A percentile compares a stretch with the other conserved stretches of the same genome.
Evolutionary conservation across 192 early-diverging fungal genomes (phyloP).

Genomic region (Linnemannia exigua): DNA sequence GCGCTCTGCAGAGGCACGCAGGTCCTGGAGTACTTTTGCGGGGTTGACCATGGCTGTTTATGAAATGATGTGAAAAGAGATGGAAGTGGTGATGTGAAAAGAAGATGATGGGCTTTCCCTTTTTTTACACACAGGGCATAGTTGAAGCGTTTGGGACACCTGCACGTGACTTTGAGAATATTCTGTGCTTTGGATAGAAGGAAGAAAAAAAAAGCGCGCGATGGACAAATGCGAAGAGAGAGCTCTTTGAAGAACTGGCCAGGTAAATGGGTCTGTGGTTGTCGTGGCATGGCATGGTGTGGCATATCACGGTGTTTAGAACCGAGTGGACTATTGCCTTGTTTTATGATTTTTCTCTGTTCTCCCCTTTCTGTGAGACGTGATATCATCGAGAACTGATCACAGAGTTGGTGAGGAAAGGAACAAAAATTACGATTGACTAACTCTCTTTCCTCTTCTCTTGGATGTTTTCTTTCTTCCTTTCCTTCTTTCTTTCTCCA

Average conservation of each 20-base stretch:
- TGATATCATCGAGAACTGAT: not conserved
- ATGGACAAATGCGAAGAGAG: not conserved
- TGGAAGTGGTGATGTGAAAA: not conserved
- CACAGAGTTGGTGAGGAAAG: not conserved
- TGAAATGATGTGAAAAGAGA: slow-evolving; percentile 6
- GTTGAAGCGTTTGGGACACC: too few relatives aligned
- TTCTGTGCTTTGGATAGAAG: not conserved
- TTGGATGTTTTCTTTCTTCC: not conserved
- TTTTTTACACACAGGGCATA: not conserved
- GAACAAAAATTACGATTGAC: not conserved
- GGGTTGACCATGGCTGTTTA: slow-evolving; percentile 45
- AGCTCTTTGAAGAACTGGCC: not conserved
- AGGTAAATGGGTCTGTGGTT: too few relatives aligned
- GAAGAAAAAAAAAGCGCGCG: not conserved
- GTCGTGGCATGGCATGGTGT: too few relatives aligned
- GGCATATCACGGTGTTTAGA: too few relatives aligned
- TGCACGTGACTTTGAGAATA: not conserved
- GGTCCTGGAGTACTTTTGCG: slow-evolving; percentile 59
- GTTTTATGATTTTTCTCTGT: too few relatives aligned
- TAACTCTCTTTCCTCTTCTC: not conserved
- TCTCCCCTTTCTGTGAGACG: not conserved
- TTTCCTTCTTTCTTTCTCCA: not conserved
- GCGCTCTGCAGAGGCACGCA: slow-evolving; percentile 60
- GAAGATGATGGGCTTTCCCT: not conserved
- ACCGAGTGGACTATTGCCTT: too few relatives aligned